Evolutionary conservation across 2,329 filamentous ascomycete species (phyloP), one percentile per base, ranked within the genome.

Genomic region (Fusarium tuaranense): DNA sequence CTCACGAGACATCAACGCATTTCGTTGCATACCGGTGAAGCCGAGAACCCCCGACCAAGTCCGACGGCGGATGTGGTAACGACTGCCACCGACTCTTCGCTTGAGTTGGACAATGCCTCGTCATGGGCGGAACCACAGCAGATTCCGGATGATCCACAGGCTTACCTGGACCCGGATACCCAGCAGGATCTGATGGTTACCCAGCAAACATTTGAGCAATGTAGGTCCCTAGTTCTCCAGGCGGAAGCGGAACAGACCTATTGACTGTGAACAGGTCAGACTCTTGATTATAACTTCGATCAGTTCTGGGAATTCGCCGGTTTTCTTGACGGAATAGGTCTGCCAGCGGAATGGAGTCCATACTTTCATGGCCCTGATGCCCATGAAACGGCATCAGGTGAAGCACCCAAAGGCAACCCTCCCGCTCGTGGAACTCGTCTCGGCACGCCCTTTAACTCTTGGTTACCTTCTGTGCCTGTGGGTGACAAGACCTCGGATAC

Each of bases 1-100:
- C 76, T 87, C 72, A 86, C 84, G 58, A 82, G 85, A 25, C 85
- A 86, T 71, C 82, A 86, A 68, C 82, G 84, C 62, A 82, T 86
- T 53, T 66, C 77, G 6, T 77, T 81, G 8, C 84, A 86, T 72
- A 73, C 78, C 39, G 76, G 79, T 48, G 79, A 69, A n/a, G 71
- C 30, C 10, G 53, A 46, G 18, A 80, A 66, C 71, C 78, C 61
- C 51, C 76, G 65, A 71, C 78, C 60, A 69, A 78, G 78, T 32
- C 72, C 79, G 30, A 78, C 77, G 61, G 38, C 68, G 38, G 68
- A 60, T 16, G 14, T 70, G 46, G 65, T 39, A 30, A 62, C 61
- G 10, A 27, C 65, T 12, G 20, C 62, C 27, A 62, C 55, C 12
- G 62, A 62, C 8, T 62, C 51, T 12, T 62, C 65, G 5, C 38